These are phyloP conservation scores for Pseudoneurospora amorphoporcata DNA, from an alignment of 495 filamentous ascomycete genomes.

Conservation along the genomic window DNA sequence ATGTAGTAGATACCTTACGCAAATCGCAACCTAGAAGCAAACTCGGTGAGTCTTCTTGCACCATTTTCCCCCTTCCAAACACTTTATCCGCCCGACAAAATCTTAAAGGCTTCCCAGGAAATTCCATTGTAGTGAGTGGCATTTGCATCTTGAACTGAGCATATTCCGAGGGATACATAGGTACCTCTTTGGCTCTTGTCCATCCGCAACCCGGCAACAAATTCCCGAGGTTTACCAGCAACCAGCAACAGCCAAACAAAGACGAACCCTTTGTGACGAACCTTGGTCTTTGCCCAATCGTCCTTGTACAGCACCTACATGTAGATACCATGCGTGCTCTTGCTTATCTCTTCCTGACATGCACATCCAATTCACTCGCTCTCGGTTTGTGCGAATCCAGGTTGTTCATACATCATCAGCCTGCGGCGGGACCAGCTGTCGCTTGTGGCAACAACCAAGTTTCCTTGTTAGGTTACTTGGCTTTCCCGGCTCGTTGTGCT, in stretches of 20 bases:
- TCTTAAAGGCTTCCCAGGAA: too few relatives aligned
- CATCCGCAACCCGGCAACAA: not conserved
- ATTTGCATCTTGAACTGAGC: not conserved
- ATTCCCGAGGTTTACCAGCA: not conserved
- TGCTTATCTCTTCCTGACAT: not conserved
- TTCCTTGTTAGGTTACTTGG: not conserved
- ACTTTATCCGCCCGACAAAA: not conserved
- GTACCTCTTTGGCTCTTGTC: not conserved
- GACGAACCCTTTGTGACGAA: not conserved
- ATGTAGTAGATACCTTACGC: not conserved
- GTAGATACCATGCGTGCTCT: too few relatives aligned
- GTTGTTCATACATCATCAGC: not conserved
- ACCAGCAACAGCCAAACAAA: not conserved
- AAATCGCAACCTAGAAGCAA: not conserved
- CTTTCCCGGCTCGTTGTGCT: not conserved
- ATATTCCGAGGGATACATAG: not conserved
- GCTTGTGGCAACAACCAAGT: not conserved
- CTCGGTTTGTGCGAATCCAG: not conserved
- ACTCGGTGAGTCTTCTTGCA: not conserved
- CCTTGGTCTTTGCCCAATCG: not conserved
- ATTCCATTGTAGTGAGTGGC: not conserved
- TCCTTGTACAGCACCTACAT: not conserved
- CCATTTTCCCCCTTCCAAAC: not conserved
- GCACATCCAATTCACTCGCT: not conserved
- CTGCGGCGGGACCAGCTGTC: not conserved